phyloP scores from a whole-genome alignment of 1,284 basidiomycete genomes.

The Termitomyces sp. region DNA sequence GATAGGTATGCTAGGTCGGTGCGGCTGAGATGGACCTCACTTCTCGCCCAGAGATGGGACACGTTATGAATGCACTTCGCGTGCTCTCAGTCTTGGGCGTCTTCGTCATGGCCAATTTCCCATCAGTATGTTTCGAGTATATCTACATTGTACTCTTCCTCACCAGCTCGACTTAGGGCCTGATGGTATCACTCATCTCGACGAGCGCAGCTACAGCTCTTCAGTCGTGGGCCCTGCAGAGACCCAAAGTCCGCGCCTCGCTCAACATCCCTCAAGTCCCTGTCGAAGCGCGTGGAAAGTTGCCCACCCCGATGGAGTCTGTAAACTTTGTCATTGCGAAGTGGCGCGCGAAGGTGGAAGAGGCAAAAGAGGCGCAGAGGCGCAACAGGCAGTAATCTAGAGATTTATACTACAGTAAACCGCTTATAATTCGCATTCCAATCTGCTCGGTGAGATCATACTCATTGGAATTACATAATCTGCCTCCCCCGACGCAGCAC shows the following conservation, averaged over 20 bases:
- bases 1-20: constrained; percentile 36
- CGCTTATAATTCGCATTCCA: constrained; percentile 2
- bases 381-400: constrained; percentile 11
- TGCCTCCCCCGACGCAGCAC: background rate
- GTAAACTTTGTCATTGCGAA: constrained; percentile 22
- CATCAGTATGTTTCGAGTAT: constrained; percentile 37
- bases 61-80: constrained; percentile 72
- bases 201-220: constrained; percentile 36
- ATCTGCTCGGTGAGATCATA: background rate
- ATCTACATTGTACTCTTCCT: constrained; percentile 4
- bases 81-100: constrained; percentile 54
- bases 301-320: constrained; percentile 25
- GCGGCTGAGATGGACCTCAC: constrained; percentile 54
- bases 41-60: constrained; percentile 50
- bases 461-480: constrained; percentile 7
- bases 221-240: constrained; percentile 46
- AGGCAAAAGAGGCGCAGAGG: constrained; percentile 18
- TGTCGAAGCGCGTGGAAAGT: constrained; percentile 20
- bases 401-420: constrained; percentile 5
- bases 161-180: constrained; percentile 36
- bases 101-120: constrained; percentile 57
- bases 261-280: constrained; percentile 45
- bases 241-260: constrained; percentile 38
- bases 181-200: constrained; percentile 58
- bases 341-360: constrained; percentile 21